Evolutionary conservation across 208 protist genomes (phyloP).

Genomic region (Leishmania gerbilli): DNA sequence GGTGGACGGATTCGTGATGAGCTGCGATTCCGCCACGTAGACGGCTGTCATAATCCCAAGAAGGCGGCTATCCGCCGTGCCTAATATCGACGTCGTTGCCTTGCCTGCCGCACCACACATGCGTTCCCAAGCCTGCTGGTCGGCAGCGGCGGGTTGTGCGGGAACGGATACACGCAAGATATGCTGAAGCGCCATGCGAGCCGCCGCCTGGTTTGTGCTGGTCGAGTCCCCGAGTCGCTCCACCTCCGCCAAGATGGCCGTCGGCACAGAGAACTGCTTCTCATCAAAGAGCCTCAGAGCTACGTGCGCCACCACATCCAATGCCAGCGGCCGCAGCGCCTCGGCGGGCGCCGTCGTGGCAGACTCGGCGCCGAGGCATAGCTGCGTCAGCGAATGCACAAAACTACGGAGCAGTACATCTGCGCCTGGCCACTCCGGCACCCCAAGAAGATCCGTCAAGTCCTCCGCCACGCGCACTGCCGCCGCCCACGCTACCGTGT

Average conservation of each 20-base stretch:
- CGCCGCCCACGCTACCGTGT: constrained; percentile 34
- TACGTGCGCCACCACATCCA: constrained; percentile 70
- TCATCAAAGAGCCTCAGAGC: constrained; percentile 53
- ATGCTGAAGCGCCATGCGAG: constrained; percentile 14
- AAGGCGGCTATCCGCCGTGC: background rate
- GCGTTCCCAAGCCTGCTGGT: constrained; percentile 17
- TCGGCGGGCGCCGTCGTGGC: constrained; percentile 19
- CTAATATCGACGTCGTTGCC: background rate
- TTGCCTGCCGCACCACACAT: constrained; percentile 1
- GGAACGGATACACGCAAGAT: background rate
- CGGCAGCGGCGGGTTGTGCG: constrained; percentile 4
- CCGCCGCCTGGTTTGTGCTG: background rate
- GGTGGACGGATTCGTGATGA: constrained; percentile 27
- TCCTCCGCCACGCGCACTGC: constrained; percentile 70
- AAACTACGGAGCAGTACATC: constrained; percentile 67
- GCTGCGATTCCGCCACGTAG: constrained; percentile 43
- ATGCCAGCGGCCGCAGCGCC: constrained; percentile 41
- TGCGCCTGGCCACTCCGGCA: constrained; percentile 75
- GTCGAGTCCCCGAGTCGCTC: constrained; percentile 17
- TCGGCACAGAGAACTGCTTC: constrained; percentile 20
- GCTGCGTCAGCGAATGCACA: constrained; percentile 46
- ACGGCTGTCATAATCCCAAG: constrained; percentile 18
- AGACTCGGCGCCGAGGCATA: constrained; percentile 25
- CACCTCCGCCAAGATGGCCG: constrained; percentile 22
- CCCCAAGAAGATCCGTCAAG: constrained; percentile 64